Evolutionary conservation across 2,329 filamentous ascomycete genomes (phyloP).

Genomic region (Parafenestella ontariensis): DNA sequence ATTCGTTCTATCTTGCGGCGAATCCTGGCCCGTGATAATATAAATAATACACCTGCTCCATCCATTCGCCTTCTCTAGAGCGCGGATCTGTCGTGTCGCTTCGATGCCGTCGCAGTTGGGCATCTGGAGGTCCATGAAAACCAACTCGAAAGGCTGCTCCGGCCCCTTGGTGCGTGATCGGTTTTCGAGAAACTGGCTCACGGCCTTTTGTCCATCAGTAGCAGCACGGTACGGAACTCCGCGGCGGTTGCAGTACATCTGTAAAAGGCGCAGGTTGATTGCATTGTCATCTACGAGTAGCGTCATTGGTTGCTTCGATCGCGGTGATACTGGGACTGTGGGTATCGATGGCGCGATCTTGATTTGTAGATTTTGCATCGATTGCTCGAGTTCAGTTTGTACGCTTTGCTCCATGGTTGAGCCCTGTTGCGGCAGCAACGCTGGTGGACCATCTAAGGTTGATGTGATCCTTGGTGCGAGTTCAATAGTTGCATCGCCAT

Average conservation of each 20-base stretch:
- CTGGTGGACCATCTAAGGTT: neutral
- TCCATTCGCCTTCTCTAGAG: constrained; percentile 35
- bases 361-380: neutral
- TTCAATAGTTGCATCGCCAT: constrained; percentile 3
- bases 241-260: constrained; percentile 57
- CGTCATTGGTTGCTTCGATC: constrained; percentile 25
- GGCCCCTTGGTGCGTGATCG: neutral
- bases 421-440: neutral
- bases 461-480: neutral
- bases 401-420: constrained; percentile 13
- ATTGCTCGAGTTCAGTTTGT: constrained; percentile 3
- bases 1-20: constrained; percentile 25
- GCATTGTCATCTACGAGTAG: constrained; percentile 57
- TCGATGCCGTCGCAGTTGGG: constrained; percentile 49
- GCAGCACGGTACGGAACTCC: constrained; percentile 47
- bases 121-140: constrained; percentile 55
- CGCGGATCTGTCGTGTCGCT: constrained; percentile 45
- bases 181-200: constrained; percentile 36
- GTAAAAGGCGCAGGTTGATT: constrained; percentile 55
- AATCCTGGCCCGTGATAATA: constrained; percentile 47
- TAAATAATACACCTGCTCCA: constrained; percentile 36
- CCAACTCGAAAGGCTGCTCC: constrained; percentile 38
- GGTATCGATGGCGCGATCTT: neutral
- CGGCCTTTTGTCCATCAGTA: constrained; percentile 51
- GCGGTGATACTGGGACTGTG: neutral